phyloP scores from a whole-genome alignment of 2,329 filamentous ascomycete species.

The Scedosporium apiospermum region DNA sequence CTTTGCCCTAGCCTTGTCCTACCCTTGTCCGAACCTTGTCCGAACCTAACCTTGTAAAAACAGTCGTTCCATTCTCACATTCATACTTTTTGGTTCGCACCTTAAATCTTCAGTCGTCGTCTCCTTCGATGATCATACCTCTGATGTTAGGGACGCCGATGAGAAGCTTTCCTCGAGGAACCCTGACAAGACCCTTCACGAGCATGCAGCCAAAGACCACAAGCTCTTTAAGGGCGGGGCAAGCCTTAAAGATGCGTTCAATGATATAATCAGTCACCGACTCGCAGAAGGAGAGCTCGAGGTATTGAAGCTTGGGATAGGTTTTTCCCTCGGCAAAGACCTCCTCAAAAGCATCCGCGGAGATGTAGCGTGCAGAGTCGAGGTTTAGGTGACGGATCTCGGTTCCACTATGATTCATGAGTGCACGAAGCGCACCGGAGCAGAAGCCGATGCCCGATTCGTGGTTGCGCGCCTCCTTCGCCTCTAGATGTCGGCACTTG shows the following conservation, averaged over 20 bases:
- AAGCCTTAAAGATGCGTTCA: conserved; percentile 53
- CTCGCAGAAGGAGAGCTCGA: conserved; percentile 73
- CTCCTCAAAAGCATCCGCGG: conserved; percentile 59
- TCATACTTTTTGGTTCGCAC: not conserved
- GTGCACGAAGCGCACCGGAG: conserved; percentile 62
- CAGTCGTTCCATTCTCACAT: too few relatives aligned
- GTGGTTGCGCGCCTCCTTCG: conserved; percentile 56
- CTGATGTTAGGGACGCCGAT: conserved; percentile 49
- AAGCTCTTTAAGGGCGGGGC: conserved; percentile 49
- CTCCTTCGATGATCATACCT: conserved; percentile 50
- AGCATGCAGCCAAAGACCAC: conserved; percentile 60
- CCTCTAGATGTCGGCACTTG: conserved; percentile 68
- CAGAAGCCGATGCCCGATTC: conserved; percentile 62
- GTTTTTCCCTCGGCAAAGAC: conserved; percentile 53
- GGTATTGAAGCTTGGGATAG: conserved; percentile 59
- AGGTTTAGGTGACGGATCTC: conserved; percentile 61
- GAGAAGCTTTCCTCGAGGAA: conserved; percentile 45
- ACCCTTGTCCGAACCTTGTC: too few relatives aligned
- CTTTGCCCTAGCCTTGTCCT: too few relatives aligned
- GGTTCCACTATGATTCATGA: conserved; percentile 75
- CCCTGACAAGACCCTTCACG: conserved; percentile 38
- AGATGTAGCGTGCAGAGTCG: conserved; percentile 78
- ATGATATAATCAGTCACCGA: conserved; percentile 56
- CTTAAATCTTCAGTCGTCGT: conserved; percentile 4
- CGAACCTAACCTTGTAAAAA: too few relatives aligned